Evolutionary conservation across 495 filamentous ascomycete genomes (phyloP), one percentile per base, ranked within the genome.

Genomic region (Penicillium parvum): DNA sequence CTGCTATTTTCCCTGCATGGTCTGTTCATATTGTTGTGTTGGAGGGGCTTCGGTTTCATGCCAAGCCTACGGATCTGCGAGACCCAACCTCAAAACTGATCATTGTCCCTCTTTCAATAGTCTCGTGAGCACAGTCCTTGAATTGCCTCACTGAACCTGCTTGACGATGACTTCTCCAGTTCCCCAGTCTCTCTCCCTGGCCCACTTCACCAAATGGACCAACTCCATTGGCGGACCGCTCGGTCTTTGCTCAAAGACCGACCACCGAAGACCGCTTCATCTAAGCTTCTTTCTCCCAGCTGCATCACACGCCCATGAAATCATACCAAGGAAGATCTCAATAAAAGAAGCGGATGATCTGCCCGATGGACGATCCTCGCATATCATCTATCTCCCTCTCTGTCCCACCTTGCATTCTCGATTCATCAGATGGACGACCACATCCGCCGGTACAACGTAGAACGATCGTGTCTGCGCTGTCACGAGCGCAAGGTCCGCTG

Each of bases 401-500:
- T 39, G 36, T 18, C 17, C 19, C 21, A 39, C 23, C 36, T 27
- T 11, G 23, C 11, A 23, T 26, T 21, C 36, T 9, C 10, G 9
- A 16, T 10, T 9, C 7, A 26, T 14, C 7, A 4, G 2, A 51
- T 52, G 45, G 42, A 50, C 3, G 45, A 50, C 3, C 15, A 35
- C 8, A 32, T 35, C 20, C 51, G 55, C 8, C 51, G 55, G 3
- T 58, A 58, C 42, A 55, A 58, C 29, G 55, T 58, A 20, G 52
- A 55, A 36, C 59, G 64, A 10, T 67, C 65, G 14, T 68, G 65
- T 45, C 34, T 68, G 22, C 53, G 57, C 22, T 68, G 65, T 43
- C 61, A 65, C 43, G 57, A 58, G 40, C 57, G 64, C 30, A 68
- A 68, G 34, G 52, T 70, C 43, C 50, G 55, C 12, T 70, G 66